Evolutionary conservation across 2,329 filamentous ascomycete genomes (phyloP).

Genomic region (Lasiodiplodia citricola): DNA sequence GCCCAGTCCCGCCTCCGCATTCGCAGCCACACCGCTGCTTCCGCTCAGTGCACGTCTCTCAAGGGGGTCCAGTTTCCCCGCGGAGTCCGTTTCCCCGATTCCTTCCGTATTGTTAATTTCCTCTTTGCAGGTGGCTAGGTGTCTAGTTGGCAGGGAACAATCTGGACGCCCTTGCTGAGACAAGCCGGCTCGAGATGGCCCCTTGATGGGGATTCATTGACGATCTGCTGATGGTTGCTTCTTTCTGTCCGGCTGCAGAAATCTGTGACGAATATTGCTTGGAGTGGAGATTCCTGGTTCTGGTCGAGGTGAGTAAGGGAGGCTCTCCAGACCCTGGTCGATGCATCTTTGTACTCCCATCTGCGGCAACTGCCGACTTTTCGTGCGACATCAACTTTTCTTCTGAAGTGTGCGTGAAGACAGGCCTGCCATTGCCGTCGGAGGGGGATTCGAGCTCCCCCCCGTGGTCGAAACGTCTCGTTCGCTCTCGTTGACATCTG

Average conservation of each 20-base stretch:
- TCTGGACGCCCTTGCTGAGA: constrained; percentile 16
- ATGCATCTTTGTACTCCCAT: constrained; percentile 7
- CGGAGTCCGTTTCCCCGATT: not conserved
- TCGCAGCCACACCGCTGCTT: constrained; percentile 16
- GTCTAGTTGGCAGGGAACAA: not conserved
- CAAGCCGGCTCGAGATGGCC: not conserved
- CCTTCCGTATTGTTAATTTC: constrained; percentile 1
- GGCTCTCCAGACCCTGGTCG: constrained; percentile 9
- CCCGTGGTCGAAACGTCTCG: too few species aligned
- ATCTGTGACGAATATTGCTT: not conserved
- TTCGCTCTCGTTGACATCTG: not conserved
- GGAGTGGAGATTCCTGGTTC: constrained; percentile 16
- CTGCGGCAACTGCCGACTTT: constrained; percentile 11
- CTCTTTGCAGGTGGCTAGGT: not conserved
- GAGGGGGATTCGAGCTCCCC: not conserved
- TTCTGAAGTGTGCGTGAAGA: not conserved
- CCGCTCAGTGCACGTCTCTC: constrained; percentile 14
- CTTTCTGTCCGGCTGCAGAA: constrained; percentile 1
- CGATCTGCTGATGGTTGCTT: not conserved
- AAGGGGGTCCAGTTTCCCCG: not conserved
- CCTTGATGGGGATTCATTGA: not conserved
- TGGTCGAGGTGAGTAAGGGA: constrained; percentile 22
- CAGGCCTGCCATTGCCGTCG: not conserved
- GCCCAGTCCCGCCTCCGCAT: not conserved
- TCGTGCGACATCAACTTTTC: constrained; percentile 6